phyloP scores from a whole-genome alignment of 2,329 filamentous ascomycete genomes.

The Pyrenochaeta sp. region DNA sequence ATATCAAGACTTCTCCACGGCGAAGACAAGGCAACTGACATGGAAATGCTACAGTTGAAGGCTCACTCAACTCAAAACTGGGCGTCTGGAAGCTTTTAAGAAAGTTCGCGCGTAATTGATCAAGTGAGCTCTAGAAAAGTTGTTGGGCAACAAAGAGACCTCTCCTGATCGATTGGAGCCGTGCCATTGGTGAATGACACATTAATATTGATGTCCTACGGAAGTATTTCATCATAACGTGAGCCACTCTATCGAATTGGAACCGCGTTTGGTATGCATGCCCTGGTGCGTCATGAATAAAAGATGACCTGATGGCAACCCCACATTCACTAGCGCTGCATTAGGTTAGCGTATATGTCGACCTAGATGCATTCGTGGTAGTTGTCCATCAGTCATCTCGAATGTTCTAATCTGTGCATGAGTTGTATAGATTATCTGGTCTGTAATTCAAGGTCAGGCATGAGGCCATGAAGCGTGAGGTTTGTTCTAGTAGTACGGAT shows the following conservation, averaged over 20 bases:
- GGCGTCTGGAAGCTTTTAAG: slow-evolving; percentile 12
- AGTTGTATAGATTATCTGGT: too few relatives aligned
- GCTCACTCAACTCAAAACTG: too few relatives aligned
- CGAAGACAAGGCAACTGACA: too few relatives aligned
- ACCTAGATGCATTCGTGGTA: neutral
- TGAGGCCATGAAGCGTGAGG: too few relatives aligned
- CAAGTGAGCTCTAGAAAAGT: slow-evolving; percentile 8
- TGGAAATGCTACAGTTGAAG: too few relatives aligned
- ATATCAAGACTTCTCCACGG: too few relatives aligned
- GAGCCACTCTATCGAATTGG: slow-evolving; percentile 22
- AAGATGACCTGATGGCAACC: slow-evolving; percentile 11
- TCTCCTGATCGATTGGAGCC: slow-evolving; percentile 22
- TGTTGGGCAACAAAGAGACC: slow-evolving; percentile 12
- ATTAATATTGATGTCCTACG: slow-evolving; percentile 12
- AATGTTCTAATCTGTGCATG: neutral
- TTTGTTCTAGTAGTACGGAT: too few relatives aligned
- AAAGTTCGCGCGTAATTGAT: slow-evolving; percentile 7
- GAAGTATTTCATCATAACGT: slow-evolving; percentile 28
- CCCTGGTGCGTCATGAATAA: slow-evolving; percentile 13
- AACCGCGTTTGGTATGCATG: slow-evolving; percentile 11
- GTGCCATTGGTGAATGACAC: slow-evolving; percentile 19
- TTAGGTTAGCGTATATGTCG: neutral
- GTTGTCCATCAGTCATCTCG: neutral
- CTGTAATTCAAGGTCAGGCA: too few relatives aligned
- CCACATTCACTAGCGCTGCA: neutral